Base-by-base conservation (phyloP, 2,329 filamentous ascomycete genomes). In the Penicillium polonicum region DNA sequence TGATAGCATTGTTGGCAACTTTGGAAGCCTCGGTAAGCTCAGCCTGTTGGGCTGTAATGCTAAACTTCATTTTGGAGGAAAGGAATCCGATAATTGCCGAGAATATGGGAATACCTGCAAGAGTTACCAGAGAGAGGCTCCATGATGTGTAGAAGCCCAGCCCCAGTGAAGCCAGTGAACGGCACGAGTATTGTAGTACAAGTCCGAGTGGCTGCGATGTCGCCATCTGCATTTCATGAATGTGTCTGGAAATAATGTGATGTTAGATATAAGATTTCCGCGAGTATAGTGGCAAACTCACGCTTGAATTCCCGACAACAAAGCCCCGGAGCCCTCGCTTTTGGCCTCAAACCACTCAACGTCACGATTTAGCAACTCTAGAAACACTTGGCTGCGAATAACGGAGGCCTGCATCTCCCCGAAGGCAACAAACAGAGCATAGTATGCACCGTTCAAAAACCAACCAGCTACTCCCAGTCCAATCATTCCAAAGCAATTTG, bases 301-400 rank as follows among this genome's bases (percentile, higher is more conserved):
- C 89, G 86, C 87, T 72, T 96, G 88, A 33, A 92, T 80, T 53
- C 86, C 82, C 17, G 87, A 83, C 19, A 95, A 78, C 42, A 94
- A 80, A 19, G 90, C 87, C 1, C 85, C 83, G 19, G 90, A 82
- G 0, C 92, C 93, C 55, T 90, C 85, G 38, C 84, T 79, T 51
- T 87, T 82, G 19, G 81, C 78, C 70, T 97, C 92, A 68, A 90
- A 96, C 92, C 92, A 97, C 45, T 82, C 80, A 70, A 94, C 84
- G 13, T 93, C 85, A 68, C 88, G 91, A 6, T 78, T 75, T n/a
- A 96, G 71, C 36, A 97, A 76, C 2, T 83, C 83, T 1, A 77
- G 66, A 68, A 96, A 96, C 3, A 94, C 74, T 5, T 76, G 78
- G 17, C 81, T 78, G 5, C 91, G 83, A 7, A 86, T 86, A 46